Evolutionary conservation across 768 basidiomycete genomes (phyloP).

Genomic region (Lyophyllum atratum): DNA sequence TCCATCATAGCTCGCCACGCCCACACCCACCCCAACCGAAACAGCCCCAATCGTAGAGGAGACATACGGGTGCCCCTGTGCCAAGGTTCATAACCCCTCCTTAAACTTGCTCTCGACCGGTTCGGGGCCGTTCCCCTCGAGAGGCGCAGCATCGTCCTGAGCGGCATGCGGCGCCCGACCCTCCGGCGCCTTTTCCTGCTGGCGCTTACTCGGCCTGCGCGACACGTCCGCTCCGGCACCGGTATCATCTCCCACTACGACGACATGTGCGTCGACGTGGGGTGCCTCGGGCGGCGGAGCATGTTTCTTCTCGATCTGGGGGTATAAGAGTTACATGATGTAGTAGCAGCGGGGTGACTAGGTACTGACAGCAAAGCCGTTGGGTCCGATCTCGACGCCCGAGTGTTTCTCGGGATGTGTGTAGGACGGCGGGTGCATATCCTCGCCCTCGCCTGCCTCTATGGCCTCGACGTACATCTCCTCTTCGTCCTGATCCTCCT

Average conservation of each 20-base stretch:
- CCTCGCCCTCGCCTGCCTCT: slow-evolving; percentile 41
- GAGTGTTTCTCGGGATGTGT: slow-evolving; percentile 44
- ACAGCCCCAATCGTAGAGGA: no score
- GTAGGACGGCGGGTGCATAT: slow-evolving; percentile 64
- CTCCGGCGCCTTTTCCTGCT: slow-evolving; percentile 75
- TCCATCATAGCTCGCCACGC: no score
- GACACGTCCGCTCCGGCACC: slow-evolving; percentile 32
- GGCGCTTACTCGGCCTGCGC: slow-evolving; percentile 56
- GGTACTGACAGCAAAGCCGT: slow-evolving; percentile 65
- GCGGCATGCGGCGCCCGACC: slow-evolving; percentile 40
- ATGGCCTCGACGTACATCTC: slow-evolving; percentile 30
- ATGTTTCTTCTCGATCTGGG: slow-evolving; percentile 39
- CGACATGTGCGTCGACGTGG: no score
- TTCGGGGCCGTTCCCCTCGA: no score
- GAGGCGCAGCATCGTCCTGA: slow-evolving; percentile 6
- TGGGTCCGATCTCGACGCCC: slow-evolving; percentile 43
- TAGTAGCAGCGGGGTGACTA: neutral
- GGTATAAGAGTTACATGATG: neutral
- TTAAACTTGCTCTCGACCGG: no score
- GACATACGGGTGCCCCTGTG: no score
- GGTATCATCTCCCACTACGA: slow-evolving; percentile 16
- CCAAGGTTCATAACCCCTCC: no score
- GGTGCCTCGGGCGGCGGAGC: neutral
- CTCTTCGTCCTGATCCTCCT: slow-evolving; percentile 49
- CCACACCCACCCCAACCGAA: no score